Base-by-base conservation (phyloP, 2,329 filamentous ascomycete species). In the Aspergillus ochraceus region DNA sequence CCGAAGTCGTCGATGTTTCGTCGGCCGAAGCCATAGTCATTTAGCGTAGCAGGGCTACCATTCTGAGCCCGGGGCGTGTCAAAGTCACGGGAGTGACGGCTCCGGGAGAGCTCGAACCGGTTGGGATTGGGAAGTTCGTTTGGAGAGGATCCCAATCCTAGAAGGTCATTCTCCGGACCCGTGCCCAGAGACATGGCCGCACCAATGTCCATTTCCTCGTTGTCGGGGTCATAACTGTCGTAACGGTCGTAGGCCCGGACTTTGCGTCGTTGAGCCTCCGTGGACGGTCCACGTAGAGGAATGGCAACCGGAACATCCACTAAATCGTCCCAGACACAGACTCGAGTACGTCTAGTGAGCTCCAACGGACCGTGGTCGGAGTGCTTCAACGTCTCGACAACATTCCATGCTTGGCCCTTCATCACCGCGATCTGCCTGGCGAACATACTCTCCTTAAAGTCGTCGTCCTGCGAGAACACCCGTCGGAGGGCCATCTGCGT, bases 341-440 rank as follows among this genome's bases (percentile, higher is more conserved):
- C 94, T 68, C 94, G 88, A 52, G 92, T 90, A 66, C 95, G 85
- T 64, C 95, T 86, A 4, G 95, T 98, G 55, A 99, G 85, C 77
- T 98, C 95, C 19, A 99, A 81, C 0, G 95, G 95, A 0, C 95
- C 95, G 71, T 98, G 94, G 71, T 98, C 95, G 0, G 87, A 83
- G 19, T 90, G 90, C 75, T 99, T 99, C 62, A 99, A 83, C 0
- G 95, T 97, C 79, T 99, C 95, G 4, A 99, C 95, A 0, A 99
- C 95, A 73, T 99, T 99, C 92, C 95, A 99, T 0, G 95, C 95
- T 74, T 99, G 95, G 11, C 95, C 95, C 77, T 99, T 99, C 92
- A 99, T 97, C 60, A 99, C 95, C 1, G 95, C 94, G 62, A 99
- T 96, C 72, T 99, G 95, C 66, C 91, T 88, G n/a, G 92, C 92